Base-by-base conservation (phyloP, 164 flowering plant species). In the Aristolochia californica region DNA sequence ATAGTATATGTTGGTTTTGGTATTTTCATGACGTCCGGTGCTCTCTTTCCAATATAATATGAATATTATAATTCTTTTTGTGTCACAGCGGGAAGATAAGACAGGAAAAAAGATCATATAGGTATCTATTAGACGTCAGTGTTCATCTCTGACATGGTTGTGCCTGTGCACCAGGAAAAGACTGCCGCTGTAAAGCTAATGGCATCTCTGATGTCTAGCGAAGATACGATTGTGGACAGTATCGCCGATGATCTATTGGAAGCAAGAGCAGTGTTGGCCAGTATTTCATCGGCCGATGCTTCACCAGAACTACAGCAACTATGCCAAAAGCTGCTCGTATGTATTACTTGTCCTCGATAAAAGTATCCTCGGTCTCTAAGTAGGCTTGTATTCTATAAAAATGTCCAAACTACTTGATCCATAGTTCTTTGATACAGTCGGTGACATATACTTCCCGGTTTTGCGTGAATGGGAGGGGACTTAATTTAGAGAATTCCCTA, bases 171-270 rank as follows among this genome's bases (percentile, higher is more conserved):
- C 17, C 78, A 89, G 95, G 97, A 87, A 73, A 80, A 72, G 69
- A 61, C 84, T 71, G 89, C 84, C 0, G 80, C 83, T 59, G 87
- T 81, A 4, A 86, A 83, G 74, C 72, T 89, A 51, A 70, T 86
- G 77, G 81, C 84, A 44, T 77, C 85, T 48, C 82, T 87, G n/a
- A 79, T 89, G 91, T 86, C 79, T 25, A 78, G 93, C 61, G 97
- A 87, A 60, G 91, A 82, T 61, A 71, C 44, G 13, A 65, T 89
- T 1, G 57, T 87, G 53, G 73, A 71, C 45, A 82, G 71, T 53
- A 75, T 87, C 47, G 78, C 88, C 2, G 74, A 53, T 0, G 88
- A 78, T 47, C 62, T 87, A 28, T 55, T 83, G 14, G 88, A 84
- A 70, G 91, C 87, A 53, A 80, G 74, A 62, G 61, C 72, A 0